Evolutionary conservation across 2,329 filamentous ascomycete species (phyloP).

Genomic region (Exophiala oligosperma): DNA sequence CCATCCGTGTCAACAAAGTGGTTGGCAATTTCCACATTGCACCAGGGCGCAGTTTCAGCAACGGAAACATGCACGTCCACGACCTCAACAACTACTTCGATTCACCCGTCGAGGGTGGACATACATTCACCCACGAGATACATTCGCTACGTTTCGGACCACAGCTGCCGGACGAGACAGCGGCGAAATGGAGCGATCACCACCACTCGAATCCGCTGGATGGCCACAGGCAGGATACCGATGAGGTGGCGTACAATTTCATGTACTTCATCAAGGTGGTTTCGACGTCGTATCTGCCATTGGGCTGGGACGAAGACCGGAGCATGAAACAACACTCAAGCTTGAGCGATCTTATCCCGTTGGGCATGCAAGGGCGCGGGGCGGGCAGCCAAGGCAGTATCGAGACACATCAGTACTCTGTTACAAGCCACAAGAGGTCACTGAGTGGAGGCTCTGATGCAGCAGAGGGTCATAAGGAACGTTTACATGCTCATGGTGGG

Average conservation of each 20-base stretch:
- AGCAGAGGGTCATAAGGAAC: slow-evolving; percentile 86
- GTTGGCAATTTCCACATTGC: slow-evolving; percentile 98
- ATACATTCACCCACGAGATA: slow-evolving; percentile 87
- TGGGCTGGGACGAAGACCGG: slow-evolving; percentile 75
- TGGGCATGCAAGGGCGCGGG: slow-evolving; percentile 70
- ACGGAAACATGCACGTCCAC: slow-evolving; percentile 95
- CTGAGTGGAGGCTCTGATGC: slow-evolving; percentile 79
- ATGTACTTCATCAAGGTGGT: slow-evolving; percentile 99
- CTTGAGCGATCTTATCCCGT: slow-evolving; percentile 56
- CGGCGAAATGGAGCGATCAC: slow-evolving; percentile 79
- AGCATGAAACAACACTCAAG: slow-evolving; percentile 39
- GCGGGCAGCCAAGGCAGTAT: slow-evolving; percentile 72
- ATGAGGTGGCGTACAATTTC: slow-evolving; percentile 86
- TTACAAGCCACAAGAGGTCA: slow-evolving; percentile 93
- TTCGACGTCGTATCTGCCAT: slow-evolving; percentile 87
- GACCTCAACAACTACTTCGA: slow-evolving; percentile 96
- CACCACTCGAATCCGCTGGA: slow-evolving; percentile 87
- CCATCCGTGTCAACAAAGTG: slow-evolving; percentile 95
- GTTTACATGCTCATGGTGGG: slow-evolving; percentile 82
- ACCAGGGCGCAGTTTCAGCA: slow-evolving; percentile 92
- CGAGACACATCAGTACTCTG: slow-evolving; percentile 97
- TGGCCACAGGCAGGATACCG: slow-evolving; percentile 70
- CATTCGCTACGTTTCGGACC: slow-evolving; percentile 92
- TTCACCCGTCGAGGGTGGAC: slow-evolving; percentile 63
- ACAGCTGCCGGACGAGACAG: slow-evolving; percentile 73